A percentile compares a stretch with the other conserved stretches of the same genome.
These are phyloP conservation scores for Lunularia cruciata DNA, from an alignment of 225 moss, liverwort and hornwort species.

Conservation along the genomic window DNA sequence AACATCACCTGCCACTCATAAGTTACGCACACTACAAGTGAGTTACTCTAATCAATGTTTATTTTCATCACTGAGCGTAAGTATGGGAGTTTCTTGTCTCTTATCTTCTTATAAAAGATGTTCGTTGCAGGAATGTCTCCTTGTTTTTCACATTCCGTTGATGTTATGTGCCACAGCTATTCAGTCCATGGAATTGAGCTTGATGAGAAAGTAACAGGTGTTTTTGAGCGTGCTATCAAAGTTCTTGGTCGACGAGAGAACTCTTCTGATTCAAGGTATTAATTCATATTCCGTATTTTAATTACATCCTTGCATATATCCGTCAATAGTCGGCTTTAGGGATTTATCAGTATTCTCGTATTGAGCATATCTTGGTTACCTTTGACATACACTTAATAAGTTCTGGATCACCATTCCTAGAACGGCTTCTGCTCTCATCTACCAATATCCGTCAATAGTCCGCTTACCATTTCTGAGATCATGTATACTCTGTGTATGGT, in stretches of 20 bases:
- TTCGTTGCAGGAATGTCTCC: no score
- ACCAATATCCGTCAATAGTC: no score
- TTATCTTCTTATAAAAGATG: no score
- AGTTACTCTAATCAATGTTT: constrained; percentile 14
- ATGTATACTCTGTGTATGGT: no score
- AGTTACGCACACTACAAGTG: constrained; percentile 84
- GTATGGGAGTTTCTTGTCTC: neutral
- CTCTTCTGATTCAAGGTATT: constrained; percentile 51
- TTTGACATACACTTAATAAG: no score
- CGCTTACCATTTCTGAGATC: no score
- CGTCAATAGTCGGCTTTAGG: no score
- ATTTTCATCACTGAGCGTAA: neutral
- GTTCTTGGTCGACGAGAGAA: constrained; percentile 71
- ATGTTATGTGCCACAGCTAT: constrained; percentile 47
- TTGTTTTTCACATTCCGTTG: neutral
- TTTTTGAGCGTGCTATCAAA: constrained; percentile 77
- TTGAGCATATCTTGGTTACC: no score
- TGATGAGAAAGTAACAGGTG: constrained; percentile 57
- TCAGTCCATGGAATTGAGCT: constrained; percentile 89
- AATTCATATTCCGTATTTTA: neutral
- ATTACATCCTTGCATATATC: neutral
- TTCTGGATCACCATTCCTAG: no score
- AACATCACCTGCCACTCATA: constrained; percentile 84
- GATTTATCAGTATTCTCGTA: no score
- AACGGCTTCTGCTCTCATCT: no score